These are phyloP conservation scores for Onygenales sp. DNA, from an alignment of 2,329 filamentous ascomycete species.

Conservation along the genomic window DNA sequence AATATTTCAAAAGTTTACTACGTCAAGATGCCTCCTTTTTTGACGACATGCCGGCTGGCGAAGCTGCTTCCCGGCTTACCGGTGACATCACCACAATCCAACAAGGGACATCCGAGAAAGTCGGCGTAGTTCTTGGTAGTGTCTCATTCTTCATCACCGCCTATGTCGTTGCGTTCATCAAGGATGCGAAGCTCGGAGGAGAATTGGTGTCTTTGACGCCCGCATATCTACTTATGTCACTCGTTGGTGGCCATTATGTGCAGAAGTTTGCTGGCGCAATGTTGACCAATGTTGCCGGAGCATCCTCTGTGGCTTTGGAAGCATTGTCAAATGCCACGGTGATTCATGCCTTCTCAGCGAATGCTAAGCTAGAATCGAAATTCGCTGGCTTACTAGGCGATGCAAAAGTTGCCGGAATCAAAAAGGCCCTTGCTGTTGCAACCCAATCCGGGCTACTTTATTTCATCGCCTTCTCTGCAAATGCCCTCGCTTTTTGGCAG, in stretches of 20 bases:
- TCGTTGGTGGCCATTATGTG: conserved; percentile 35
- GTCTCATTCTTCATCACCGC: conserved; percentile 40
- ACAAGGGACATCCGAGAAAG: conserved; percentile 40
- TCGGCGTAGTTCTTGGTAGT: conserved; percentile 38
- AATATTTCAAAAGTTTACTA: conserved; percentile 47
- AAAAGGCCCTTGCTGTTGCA: conserved; percentile 46
- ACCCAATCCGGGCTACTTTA: conserved; percentile 50
- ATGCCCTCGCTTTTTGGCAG: conserved; percentile 57
- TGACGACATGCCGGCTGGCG: conserved; percentile 36
- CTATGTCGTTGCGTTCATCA: conserved; percentile 41
- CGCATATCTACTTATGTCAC: conserved; percentile 37
- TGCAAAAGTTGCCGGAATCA: conserved; percentile 43
- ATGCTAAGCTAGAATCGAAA: conserved; percentile 45
- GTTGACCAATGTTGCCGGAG: conserved; percentile 43
- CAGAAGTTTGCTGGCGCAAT: conserved; percentile 37
- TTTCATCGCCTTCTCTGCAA: conserved; percentile 56
- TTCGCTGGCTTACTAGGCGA: conserved; percentile 41
- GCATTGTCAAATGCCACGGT: conserved; percentile 47
- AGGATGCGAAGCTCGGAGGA: conserved; percentile 35
- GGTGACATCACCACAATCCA: conserved; percentile 39
- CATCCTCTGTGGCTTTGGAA: conserved; percentile 51
- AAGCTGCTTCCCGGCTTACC: conserved; percentile 38
- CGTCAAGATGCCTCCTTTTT: conserved; percentile 45
- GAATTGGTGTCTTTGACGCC: conserved; percentile 38
- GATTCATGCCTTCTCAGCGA: conserved; percentile 52